Evolutionary conservation across 257 asterid genomes (phyloP).

Genomic region (Fraxinus americana): DNA sequence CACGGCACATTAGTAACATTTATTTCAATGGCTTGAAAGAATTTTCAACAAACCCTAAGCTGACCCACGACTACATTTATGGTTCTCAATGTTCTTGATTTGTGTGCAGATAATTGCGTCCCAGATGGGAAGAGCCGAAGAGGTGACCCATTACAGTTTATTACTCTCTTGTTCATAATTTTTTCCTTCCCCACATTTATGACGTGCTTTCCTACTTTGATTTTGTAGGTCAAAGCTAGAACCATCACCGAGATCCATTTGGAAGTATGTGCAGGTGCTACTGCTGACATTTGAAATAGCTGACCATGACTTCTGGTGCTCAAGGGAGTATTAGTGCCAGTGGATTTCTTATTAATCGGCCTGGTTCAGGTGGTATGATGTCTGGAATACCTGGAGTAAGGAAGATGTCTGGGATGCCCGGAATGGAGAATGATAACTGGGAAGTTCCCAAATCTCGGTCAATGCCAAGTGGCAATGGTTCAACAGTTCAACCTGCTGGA

Average conservation of each 20-base stretch:
- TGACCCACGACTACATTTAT: slow-evolving; percentile 76
- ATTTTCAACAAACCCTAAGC: slow-evolving; percentile 69
- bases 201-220: slow-evolving; percentile 26
- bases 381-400: slow-evolving; percentile 95
- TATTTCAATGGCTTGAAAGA: slow-evolving; percentile 77
- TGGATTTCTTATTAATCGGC: slow-evolving; percentile 70
- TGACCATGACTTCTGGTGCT: slow-evolving; percentile 49
- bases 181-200: slow-evolving; percentile 1
- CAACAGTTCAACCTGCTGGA: slow-evolving; percentile 12
- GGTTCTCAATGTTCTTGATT: slow-evolving; percentile 82
- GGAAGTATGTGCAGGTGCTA: too few relatives aligned
- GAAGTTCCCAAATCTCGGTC: slow-evolving; percentile 63
- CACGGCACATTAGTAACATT: slow-evolving; percentile 62
- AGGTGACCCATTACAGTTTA: slow-evolving; percentile 45
- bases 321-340: slow-evolving; percentile 64
- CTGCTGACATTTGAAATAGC: slow-evolving; percentile 20
- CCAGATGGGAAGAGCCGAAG: slow-evolving; percentile 72
- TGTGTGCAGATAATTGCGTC: slow-evolving; percentile 74
- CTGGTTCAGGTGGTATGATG: slow-evolving; percentile 92
- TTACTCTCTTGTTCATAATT: background rate
- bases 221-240: slow-evolving; percentile 10
- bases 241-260: too few relatives aligned
- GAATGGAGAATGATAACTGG: slow-evolving; percentile 33
- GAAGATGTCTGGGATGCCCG: slow-evolving; percentile 86
- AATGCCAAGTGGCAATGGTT: slow-evolving; percentile 20